A percentile compares a stretch with the other conserved stretches of the same genome.
These are phyloP conservation scores for Bifiguratus adelaidae DNA, from an alignment of 192 early-diverging fungal species.

Conservation along the genomic window DNA sequence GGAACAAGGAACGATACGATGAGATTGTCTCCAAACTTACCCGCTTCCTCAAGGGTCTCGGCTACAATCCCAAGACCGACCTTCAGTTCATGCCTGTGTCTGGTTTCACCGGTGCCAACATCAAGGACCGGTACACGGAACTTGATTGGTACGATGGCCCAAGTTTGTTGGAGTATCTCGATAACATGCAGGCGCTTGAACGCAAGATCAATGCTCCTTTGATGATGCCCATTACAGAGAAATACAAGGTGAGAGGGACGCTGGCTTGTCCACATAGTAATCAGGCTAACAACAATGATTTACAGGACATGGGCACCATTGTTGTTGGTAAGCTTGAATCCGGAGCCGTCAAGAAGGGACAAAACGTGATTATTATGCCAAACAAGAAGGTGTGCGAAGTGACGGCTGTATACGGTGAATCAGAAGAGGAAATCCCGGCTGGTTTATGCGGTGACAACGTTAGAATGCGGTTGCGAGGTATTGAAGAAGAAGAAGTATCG, in stretches of 20 bases:
- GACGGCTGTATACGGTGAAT: conserved; percentile 71
- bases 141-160: conserved; percentile 70
- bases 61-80: conserved; percentile 82
- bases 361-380: conserved; percentile 85
- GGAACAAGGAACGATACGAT: conserved; percentile 90
- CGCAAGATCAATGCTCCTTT: conserved; percentile 83
- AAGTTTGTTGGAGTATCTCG: conserved; percentile 79
- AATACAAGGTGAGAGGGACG: conserved; percentile 59
- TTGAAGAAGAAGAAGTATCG: conserved; percentile 90
- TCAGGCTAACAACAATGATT: too few species aligned
- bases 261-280: too few species aligned
- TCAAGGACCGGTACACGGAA: conserved; percentile 63
- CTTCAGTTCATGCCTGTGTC: conserved; percentile 78
- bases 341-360: conserved; percentile 82
- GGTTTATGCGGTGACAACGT: conserved; percentile 92
- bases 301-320: conserved; percentile 91
- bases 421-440: conserved; percentile 60
- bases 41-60: conserved; percentile 85
- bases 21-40: conserved; percentile 76
- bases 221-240: conserved; percentile 91
- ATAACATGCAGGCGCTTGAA: conserved; percentile 70
- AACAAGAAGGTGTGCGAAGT: conserved; percentile 74
- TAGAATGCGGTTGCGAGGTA: conserved; percentile 73
- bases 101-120: conserved; percentile 93
- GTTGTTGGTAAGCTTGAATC: conserved; percentile 96